phyloP scores from a whole-genome alignment of 805 yeast genomes.

The Starmerella scarabaei region DNA sequence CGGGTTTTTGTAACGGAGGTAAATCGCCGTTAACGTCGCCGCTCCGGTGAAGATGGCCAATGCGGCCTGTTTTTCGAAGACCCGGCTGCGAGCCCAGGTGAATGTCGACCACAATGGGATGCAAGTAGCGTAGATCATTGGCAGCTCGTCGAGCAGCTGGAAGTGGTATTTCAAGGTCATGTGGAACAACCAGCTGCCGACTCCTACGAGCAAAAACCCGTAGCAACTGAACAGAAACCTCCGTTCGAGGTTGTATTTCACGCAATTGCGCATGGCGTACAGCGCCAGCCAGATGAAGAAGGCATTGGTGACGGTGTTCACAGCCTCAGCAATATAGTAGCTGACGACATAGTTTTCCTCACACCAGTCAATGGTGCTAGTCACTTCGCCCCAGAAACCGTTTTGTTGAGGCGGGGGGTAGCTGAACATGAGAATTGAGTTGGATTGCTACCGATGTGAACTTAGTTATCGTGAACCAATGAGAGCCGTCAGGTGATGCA shows the following conservation, averaged over 20 bases:
- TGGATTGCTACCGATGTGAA: too few species aligned
- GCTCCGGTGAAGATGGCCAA: slow-evolving; percentile 41
- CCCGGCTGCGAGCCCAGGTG: slow-evolving; percentile 39
- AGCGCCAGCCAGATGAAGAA: slow-evolving; percentile 41
- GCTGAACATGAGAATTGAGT: slow-evolving; percentile 1
- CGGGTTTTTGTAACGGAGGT: slow-evolving; percentile 65
- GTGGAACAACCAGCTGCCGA: slow-evolving; percentile 92
- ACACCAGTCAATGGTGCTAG: slow-evolving; percentile 98
- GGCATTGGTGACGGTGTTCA: slow-evolving; percentile 72
- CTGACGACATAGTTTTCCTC: slow-evolving; percentile 91
- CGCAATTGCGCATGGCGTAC: slow-evolving; percentile 52
- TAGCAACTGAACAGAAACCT: slow-evolving; percentile 59
- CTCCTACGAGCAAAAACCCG: slow-evolving; percentile 81
- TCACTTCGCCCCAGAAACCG: slow-evolving; percentile 32
- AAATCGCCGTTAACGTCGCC: slow-evolving; percentile 50
- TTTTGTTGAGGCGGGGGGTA: slow-evolving; percentile 11
- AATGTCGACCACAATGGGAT: slow-evolving; percentile 81
- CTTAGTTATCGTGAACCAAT: too few species aligned
- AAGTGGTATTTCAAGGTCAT: slow-evolving; percentile 85
- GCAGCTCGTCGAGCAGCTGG: slow-evolving; percentile 88
- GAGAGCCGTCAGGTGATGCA: not conserved
- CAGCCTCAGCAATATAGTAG: slow-evolving; percentile 74
- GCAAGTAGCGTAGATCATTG: slow-evolving; percentile 97
- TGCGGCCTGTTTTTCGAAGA: slow-evolving; percentile 35
- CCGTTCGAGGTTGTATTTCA: slow-evolving; percentile 46